phyloP scores from a whole-genome alignment of 2,329 filamentous ascomycete genomes.

The Stagonosporopsis vannaccii region DNA sequence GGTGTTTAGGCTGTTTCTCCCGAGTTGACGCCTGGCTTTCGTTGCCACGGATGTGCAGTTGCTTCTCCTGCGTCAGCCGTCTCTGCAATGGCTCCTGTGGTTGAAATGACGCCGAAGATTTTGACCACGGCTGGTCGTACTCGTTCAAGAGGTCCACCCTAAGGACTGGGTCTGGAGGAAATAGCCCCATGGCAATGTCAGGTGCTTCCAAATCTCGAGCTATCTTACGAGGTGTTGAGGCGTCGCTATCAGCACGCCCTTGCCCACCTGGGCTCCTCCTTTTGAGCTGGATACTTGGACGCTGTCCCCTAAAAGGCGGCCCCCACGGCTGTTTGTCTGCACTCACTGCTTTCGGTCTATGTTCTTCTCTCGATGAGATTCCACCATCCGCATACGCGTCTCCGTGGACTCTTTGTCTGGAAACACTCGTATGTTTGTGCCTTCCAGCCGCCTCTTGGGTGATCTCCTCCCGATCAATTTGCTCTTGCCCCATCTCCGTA shows the following conservation, averaged over 20 bases:
- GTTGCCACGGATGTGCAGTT: not conserved
- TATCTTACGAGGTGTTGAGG: slow-evolving; percentile 5
- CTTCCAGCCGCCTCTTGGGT: not conserved
- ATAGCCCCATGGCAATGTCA: slow-evolving; percentile 9
- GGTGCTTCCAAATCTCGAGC: slow-evolving; percentile 6
- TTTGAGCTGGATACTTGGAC: not conserved
- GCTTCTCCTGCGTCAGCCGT: not conserved
- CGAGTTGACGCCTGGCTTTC: not conserved
- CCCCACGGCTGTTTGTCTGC: slow-evolving; percentile 36
- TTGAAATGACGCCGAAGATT: not conserved
- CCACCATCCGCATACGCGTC: slow-evolving; percentile 21
- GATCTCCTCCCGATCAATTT: not conserved
- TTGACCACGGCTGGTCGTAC: not conserved
- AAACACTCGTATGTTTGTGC: not conserved
- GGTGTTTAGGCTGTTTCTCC: not conserved
- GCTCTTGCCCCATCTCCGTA: not conserved
- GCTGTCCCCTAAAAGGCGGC: slow-evolving; percentile 31
- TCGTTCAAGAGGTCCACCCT: not conserved
- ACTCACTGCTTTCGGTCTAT: not conserved
- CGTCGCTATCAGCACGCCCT: slow-evolving; percentile 9
- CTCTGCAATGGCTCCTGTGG: not conserved
- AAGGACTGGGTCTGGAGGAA: slow-evolving; percentile 6
- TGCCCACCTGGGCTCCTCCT: not conserved
- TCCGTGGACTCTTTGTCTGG: slow-evolving; percentile 3
- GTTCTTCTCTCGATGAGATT: slow-evolving; percentile 3